These are phyloP conservation scores for Aspergillus ochraceoroseus DNA, from an alignment of 2,329 filamentous ascomycete species.

Conservation along the genomic window DNA sequence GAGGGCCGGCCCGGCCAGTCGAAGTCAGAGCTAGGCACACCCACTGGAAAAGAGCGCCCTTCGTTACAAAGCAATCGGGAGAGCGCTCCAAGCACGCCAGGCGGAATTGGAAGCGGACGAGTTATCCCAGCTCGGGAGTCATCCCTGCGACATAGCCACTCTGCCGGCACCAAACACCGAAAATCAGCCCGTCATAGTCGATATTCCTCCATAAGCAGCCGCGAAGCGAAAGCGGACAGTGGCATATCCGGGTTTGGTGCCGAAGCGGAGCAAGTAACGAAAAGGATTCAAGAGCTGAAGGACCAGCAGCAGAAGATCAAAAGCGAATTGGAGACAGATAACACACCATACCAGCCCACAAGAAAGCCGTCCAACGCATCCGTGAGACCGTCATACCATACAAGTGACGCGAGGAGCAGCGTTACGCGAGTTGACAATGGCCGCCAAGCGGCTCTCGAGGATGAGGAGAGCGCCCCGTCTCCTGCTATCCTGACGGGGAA, in stretches of 20 bases:
- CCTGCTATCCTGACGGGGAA: slow-evolving; percentile 62
- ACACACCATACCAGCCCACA: slow-evolving; percentile 29
- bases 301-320: slow-evolving; percentile 54
- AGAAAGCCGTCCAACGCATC: slow-evolving; percentile 16
- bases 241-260: slow-evolving; percentile 37
- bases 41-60: slow-evolving; percentile 36
- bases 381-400: slow-evolving; percentile 15
- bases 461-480: slow-evolving; percentile 63
- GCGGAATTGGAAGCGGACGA: slow-evolving; percentile 45
- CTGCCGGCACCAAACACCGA: slow-evolving; percentile 51
- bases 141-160: slow-evolving; percentile 56
- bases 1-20: slow-evolving; percentile 27
- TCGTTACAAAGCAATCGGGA: slow-evolving; percentile 28
- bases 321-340: slow-evolving; percentile 43
- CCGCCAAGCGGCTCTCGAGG: slow-evolving; percentile 8
- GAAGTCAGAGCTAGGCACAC: slow-evolving; percentile 20
- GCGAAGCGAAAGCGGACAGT: slow-evolving; percentile 39
- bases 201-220: slow-evolving; percentile 37
- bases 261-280: slow-evolving; percentile 54
- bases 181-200: slow-evolving; percentile 47
- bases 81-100: slow-evolving; percentile 28
- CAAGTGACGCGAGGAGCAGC: slow-evolving; percentile 5
- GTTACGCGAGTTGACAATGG: slow-evolving; percentile 14
- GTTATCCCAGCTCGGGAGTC: slow-evolving; percentile 64
- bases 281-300: slow-evolving; percentile 54